Percentiles rank a stretch among this genome's conserved stretches.
Conservation (phyloP, 768 basidiomycete species). For the Lactifluus volemus region DNA sequence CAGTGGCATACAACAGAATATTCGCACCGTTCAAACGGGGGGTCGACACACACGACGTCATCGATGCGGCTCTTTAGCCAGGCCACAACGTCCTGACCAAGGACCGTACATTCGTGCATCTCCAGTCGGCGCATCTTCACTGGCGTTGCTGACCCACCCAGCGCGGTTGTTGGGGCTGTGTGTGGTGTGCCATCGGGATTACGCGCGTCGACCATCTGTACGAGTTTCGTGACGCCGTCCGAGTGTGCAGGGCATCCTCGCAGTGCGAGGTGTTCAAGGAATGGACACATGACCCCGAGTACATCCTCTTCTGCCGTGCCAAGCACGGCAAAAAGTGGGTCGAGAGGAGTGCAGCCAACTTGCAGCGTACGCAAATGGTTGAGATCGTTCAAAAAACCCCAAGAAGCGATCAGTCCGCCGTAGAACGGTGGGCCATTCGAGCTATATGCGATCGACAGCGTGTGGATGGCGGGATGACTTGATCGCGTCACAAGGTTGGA, state of each 20-base stretch:
- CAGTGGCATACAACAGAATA: slow-evolving; percentile 19
- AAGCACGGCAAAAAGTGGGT: slow-evolving; percentile 51
- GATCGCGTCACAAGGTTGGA: slow-evolving; percentile 53
- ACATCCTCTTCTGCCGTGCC: slow-evolving; percentile 53
- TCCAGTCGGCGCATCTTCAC: slow-evolving; percentile 49
- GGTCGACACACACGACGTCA: slow-evolving; percentile 55
- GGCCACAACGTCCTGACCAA: slow-evolving; percentile 60
- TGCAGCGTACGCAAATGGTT: slow-evolving; percentile 48
- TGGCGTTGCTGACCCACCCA: slow-evolving; percentile 42
- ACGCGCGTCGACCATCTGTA: slow-evolving; percentile 61
- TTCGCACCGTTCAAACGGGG: slow-evolving; percentile 38
- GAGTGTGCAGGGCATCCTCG: slow-evolving; percentile 55
- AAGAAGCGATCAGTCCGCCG: slow-evolving; percentile 51
- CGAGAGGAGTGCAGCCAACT: slow-evolving; percentile 57
- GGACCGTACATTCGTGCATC: slow-evolving; percentile 53
- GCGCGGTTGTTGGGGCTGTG: slow-evolving; percentile 24
- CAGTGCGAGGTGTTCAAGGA: slow-evolving; percentile 50
- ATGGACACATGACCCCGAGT: slow-evolving; percentile 53
- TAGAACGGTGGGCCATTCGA: slow-evolving; percentile 36
- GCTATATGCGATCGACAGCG: slow-evolving; percentile 57
- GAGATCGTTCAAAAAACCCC: slow-evolving; percentile 58
- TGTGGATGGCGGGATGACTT: slow-evolving; percentile 44
- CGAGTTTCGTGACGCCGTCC: slow-evolving; percentile 58
- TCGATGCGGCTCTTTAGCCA: slow-evolving; percentile 59
- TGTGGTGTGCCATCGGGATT: slow-evolving; percentile 45